Evolutionary conservation across 1,284 basidiomycete genomes (phyloP).

Genomic region (Austroboletus novae-zelandiae): DNA sequence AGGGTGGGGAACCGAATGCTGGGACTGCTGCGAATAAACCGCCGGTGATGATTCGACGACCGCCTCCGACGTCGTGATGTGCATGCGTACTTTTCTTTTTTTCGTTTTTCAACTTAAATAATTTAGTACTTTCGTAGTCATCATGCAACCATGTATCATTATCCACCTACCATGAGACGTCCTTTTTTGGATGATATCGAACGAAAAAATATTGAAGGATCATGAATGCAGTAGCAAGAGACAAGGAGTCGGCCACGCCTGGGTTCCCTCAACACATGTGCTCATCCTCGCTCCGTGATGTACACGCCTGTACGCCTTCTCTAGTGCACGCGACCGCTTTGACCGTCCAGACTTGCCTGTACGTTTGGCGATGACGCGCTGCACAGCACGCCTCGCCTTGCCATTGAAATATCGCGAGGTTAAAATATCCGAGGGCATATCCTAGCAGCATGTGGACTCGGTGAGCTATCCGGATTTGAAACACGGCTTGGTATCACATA

Average conservation of each 20-base stretch:
- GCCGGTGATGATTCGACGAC: slow-evolving; percentile 35
- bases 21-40: slow-evolving; percentile 21
- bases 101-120: neutral
- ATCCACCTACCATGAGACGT: neutral
- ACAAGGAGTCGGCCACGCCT: too few species aligned
- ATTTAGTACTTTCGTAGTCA: neutral
- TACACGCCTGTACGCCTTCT: too few species aligned
- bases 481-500: slow-evolving; percentile 39
- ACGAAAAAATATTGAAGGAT: too few species aligned
- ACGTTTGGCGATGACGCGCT: neutral
- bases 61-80: slow-evolving; percentile 18
- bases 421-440: slow-evolving; percentile 45
- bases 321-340: too few species aligned
- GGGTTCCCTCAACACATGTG: too few species aligned
- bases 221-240: too few species aligned
- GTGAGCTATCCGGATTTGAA: neutral
- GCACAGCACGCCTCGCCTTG: neutral
- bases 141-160: neutral
- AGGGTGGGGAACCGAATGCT: neutral
- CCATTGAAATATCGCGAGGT: neutral
- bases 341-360: neutral
- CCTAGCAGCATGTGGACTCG: slow-evolving; percentile 71
- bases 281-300: too few species aligned
- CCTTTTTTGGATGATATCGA: too few species aligned
- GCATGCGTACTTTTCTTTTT: neutral